Evolutionary conservation across 495 filamentous ascomycete genomes (phyloP).

Genomic region (Penicillium pancosmium): DNA sequence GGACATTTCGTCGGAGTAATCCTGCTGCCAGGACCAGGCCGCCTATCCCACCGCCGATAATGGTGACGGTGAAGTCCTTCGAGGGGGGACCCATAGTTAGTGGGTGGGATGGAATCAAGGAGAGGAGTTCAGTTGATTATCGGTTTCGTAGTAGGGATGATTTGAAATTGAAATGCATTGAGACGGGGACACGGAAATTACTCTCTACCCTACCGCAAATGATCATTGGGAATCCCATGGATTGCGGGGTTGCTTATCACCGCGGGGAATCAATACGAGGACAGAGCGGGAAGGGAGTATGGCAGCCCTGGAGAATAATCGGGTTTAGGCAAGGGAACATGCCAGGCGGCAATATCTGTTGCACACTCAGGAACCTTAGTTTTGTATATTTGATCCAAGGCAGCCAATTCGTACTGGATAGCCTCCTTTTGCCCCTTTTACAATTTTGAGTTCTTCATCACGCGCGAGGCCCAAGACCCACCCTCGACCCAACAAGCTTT

Average conservation of each 20-base stretch:
- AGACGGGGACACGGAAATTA: background rate
- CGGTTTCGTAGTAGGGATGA: background rate
- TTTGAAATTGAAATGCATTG: too few species aligned
- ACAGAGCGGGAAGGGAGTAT: background rate
- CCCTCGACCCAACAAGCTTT: background rate
- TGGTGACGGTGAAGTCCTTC: conserved; percentile 50
- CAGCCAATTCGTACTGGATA: too few species aligned
- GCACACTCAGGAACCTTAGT: too few species aligned
- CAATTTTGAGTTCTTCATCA: background rate
- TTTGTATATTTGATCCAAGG: too few species aligned
- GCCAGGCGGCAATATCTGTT: too few species aligned
- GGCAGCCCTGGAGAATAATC: too few species aligned
- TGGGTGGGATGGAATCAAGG: background rate
- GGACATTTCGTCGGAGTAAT: conserved; percentile 52
- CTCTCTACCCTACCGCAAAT: background rate
- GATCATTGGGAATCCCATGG: background rate
- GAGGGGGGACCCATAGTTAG: conserved; percentile 3
- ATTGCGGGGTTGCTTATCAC: background rate
- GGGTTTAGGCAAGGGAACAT: too few species aligned
- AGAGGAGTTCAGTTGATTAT: too few species aligned
- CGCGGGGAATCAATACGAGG: background rate
- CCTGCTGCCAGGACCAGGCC: conserved; percentile 59
- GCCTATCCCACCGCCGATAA: conserved; percentile 63
- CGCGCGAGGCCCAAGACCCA: background rate
- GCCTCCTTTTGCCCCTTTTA: too few species aligned